Base-by-base conservation (phyloP, 2,329 filamentous ascomycete species). In the Trichoderma semiorbis region DNA sequence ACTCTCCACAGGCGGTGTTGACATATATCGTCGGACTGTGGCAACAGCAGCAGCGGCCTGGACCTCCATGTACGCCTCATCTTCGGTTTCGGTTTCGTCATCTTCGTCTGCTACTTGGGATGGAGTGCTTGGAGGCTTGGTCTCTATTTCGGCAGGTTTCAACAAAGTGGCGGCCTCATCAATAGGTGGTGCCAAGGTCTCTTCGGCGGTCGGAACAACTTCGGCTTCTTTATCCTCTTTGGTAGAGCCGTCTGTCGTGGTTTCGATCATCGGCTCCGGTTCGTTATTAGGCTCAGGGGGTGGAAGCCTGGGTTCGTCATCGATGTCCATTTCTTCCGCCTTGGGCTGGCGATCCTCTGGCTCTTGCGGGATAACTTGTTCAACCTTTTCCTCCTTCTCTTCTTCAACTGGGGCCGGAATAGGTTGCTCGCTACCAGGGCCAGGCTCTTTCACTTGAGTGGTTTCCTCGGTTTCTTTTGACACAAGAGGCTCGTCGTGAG, bases 31-130 rank as follows among this genome's bases (percentile, higher is more conserved):
- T 12, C 87, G 84, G n/a, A 69, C 67, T 16, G 67, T 53, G 32
- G 43, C 67, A 32, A 30, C 39, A 7, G 67, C 67, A 7, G 28
- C 67, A 32, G 87, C 83, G 7, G 82, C 81, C 53, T 86, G 84
- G 30, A 86, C 78, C n/a, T 83, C 83, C 73, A 85, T 81, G 47
- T 82, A 83, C n/a, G 86, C 83, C 47, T 86, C 82, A 55, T 85
- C 86, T 64, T 89, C 87, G 8, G 86, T 84, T 73, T 89, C 86
- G 3, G 86, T 88, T 62, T 86, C 85, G 65, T 88, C 82, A 36
- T 86, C 86, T 64, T 86, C 84, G 21, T 85, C 84, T 34, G 83
- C 83, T 34, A 83, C 80, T 53, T 84, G 85, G 5, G 85, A 87
- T 5, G 85, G 85, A 8, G 83, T 87, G 72, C 82, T 87, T 0